A percentile compares a stretch with the other conserved stretches of the same genome.
Evolutionary conservation across 495 filamentous ascomycete genomes (phyloP).

Genomic region (Aeminium ludgeri): DNA sequence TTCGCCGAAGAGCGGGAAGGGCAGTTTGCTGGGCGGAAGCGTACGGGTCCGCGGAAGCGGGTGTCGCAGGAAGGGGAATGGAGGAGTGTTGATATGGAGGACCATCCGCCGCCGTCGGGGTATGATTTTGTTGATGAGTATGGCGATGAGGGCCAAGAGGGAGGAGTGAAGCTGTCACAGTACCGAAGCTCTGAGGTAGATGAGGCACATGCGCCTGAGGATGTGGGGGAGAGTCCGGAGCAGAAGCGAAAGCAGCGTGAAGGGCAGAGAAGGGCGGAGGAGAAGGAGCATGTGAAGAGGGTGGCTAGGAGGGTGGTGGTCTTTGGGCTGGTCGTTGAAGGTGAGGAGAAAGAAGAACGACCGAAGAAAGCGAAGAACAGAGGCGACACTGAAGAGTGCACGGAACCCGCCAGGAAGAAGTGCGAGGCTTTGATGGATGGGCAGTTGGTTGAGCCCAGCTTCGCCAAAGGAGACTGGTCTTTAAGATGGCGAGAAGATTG

Average conservation of each 20-base stretch:
- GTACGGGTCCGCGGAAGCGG: slow-evolving; percentile 13
- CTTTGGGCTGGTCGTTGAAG: slow-evolving; percentile 26
- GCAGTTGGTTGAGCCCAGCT: slow-evolving; percentile 25
- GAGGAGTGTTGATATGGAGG: slow-evolving; percentile 19
- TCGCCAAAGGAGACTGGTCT: slow-evolving; percentile 34
- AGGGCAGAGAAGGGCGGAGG: slow-evolving; percentile 19
- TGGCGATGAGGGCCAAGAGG: slow-evolving; percentile 10
- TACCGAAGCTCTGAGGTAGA: too few relatives aligned
- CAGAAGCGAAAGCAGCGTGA: slow-evolving; percentile 21
- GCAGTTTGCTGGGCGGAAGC: too few relatives aligned
- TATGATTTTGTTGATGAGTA: too few relatives aligned
- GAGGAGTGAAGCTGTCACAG: too few relatives aligned
- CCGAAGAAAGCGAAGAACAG: slow-evolving; percentile 10
- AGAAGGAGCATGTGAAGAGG: slow-evolving; percentile 29
- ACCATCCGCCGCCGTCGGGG: neutral
- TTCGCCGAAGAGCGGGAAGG: too few relatives aligned
- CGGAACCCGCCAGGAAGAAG: slow-evolving; percentile 14
- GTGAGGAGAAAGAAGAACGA: neutral
- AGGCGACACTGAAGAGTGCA: neutral
- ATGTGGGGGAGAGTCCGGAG: slow-evolving; percentile 24
- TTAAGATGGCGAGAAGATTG: slow-evolving; percentile 27
- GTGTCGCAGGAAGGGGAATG: slow-evolving; percentile 14
- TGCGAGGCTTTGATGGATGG: slow-evolving; percentile 27
- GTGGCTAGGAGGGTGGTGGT: slow-evolving; percentile 31
- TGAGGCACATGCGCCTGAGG: slow-evolving; percentile 29